Conservation (phyloP, 176 grass and related monocot species). For the Tillandsia fasciculata region DNA sequence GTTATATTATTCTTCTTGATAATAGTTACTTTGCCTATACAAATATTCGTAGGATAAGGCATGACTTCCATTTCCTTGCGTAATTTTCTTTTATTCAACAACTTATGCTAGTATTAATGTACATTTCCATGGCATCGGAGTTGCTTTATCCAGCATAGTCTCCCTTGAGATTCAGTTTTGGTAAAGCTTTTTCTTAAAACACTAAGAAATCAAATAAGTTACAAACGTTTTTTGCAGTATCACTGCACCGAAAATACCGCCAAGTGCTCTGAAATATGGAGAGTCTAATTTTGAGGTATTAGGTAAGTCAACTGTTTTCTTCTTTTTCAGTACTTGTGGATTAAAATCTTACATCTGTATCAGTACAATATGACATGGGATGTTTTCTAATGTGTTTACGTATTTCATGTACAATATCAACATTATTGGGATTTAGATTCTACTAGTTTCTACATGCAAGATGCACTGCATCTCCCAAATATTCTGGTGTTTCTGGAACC, state of each 20-base stretch:
- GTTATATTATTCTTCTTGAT: background rate
- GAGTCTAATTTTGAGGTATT: constrained; percentile 77
- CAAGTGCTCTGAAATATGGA: constrained; percentile 62
- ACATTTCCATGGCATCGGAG: too few species aligned
- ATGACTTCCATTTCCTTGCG: too few species aligned
- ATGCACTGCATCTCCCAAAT: too few species aligned
- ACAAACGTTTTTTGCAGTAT: constrained; percentile 35
- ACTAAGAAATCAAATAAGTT: background rate
- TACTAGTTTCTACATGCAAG: too few species aligned
- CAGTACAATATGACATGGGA: too few species aligned
- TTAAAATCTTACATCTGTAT: background rate
- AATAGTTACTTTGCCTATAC: background rate
- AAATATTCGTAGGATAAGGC: background rate
- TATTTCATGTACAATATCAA: too few species aligned
- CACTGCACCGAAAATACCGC: constrained; percentile 73
- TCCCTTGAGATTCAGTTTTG: background rate
- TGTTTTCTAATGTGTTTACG: too few species aligned
- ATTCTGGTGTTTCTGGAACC: too few species aligned
- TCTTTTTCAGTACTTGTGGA: background rate
- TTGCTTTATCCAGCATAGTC: too few species aligned
- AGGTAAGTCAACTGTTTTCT: constrained; percentile 29
- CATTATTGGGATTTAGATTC: too few species aligned
- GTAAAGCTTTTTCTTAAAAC: background rate
- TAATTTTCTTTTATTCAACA: too few species aligned
- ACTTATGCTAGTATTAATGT: too few species aligned